Evolutionary conservation across 352 stramenopile species (phyloP).

Genomic region (Phytophthora cajani): DNA sequence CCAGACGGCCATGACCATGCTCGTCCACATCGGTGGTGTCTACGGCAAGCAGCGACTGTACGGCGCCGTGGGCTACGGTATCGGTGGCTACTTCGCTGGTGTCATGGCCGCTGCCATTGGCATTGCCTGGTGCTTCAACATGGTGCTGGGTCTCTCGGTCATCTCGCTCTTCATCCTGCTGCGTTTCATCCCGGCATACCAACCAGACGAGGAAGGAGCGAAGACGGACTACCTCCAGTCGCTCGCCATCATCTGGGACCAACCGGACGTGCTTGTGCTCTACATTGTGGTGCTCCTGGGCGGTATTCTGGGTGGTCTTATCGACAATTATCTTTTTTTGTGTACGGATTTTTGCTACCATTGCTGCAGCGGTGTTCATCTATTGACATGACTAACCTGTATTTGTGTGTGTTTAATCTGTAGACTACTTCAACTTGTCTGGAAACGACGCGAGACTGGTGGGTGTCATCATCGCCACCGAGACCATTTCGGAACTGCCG

Average conservation of each 20-base stretch:
- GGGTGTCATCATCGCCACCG: slow-evolving; percentile 68
- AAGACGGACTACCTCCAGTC: slow-evolving; percentile 49
- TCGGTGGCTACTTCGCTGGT: slow-evolving; percentile 69
- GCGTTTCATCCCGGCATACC: slow-evolving; percentile 53
- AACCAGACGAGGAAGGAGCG: slow-evolving; percentile 35
- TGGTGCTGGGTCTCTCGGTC: slow-evolving; percentile 64
- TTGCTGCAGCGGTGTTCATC: background rate
- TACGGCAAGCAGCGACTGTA: slow-evolving; percentile 84
- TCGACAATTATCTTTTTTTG: slow-evolving; percentile 78
- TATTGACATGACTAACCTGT: background rate
- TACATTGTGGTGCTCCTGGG: slow-evolving; percentile 73
- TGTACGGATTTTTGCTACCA: slow-evolving; percentile 15
- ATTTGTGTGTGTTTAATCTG: background rate
- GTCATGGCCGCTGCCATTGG: slow-evolving; percentile 64
- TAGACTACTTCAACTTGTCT: slow-evolving; percentile 66
- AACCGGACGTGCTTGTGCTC: slow-evolving; percentile 68
- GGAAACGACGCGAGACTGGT: slow-evolving; percentile 67
- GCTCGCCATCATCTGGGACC: slow-evolving; percentile 51
- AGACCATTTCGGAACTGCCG: slow-evolving; percentile 77
- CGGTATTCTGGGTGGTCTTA: slow-evolving; percentile 62
- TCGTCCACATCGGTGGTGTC: slow-evolving; percentile 64
- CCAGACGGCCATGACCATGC: slow-evolving; percentile 69
- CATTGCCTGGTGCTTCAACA: slow-evolving; percentile 84
- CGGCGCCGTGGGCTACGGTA: slow-evolving; percentile 71
- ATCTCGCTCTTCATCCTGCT: slow-evolving; percentile 69